phyloP scores from a whole-genome alignment of 768 basidiomycete genomes.

The Hygrophorus russula region DNA sequence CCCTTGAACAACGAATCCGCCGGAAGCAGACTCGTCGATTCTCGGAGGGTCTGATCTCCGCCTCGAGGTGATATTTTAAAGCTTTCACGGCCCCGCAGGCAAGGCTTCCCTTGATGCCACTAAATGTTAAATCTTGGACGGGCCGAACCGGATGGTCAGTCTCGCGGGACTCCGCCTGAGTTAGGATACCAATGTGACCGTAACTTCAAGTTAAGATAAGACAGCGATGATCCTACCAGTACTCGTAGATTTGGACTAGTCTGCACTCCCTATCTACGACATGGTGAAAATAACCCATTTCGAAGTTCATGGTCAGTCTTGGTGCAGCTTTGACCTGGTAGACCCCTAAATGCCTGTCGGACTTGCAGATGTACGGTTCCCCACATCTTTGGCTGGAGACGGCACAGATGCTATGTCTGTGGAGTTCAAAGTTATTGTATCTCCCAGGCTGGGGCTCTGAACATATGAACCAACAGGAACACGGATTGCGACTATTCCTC shows the following conservation, averaged over 20 bases:
- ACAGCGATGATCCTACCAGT: background rate
- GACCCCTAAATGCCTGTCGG: background rate
- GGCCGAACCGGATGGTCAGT: too few relatives aligned
- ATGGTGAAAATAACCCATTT: conserved; percentile 41
- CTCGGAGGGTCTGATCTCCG: too few relatives aligned
- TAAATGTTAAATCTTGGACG: too few relatives aligned
- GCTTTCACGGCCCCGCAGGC: too few relatives aligned
- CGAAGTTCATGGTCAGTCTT: conserved; percentile 41
- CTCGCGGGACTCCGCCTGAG: too few relatives aligned
- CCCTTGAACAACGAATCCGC: too few relatives aligned
- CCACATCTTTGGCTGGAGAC: conserved; percentile 84
- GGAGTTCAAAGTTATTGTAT: background rate
- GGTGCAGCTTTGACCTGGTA: background rate
- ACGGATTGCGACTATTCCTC: conserved; percentile 94
- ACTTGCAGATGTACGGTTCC: conserved; percentile 74
- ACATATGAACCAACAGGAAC: conserved; percentile 47
- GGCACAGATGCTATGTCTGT: conserved; percentile 87
- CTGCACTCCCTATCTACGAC: background rate
- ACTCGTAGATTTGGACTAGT: background rate
- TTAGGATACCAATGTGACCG: too few relatives aligned
- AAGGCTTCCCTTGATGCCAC: too few relatives aligned
- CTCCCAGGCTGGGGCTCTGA: background rate
- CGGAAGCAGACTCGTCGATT: too few relatives aligned
- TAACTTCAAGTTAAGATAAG: too few relatives aligned
- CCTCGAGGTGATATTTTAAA: too few relatives aligned